Percentiles rank a stretch among this genome's conserved stretches.
phyloP scores from a whole-genome alignment of 2,329 filamentous ascomycete genomes.

The Alternaria gaisen region DNA sequence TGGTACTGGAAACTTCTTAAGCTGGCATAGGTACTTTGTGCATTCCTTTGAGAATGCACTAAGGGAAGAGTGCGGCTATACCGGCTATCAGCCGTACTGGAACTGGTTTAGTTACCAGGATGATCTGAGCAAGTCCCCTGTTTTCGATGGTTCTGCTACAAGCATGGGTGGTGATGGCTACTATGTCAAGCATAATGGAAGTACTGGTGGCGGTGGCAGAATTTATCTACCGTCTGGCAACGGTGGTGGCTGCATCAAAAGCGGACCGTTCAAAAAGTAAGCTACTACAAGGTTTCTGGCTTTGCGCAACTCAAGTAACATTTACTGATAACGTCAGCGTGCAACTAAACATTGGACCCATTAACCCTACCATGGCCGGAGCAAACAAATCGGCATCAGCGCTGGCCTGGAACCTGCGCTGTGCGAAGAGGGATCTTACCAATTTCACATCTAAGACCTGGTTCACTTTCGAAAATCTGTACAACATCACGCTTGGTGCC shows the following conservation, averaged over 20 bases:
- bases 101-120: constrained; percentile 54
- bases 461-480: constrained; percentile 41
- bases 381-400: constrained; percentile 21
- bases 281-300: not conserved
- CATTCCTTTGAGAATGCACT: constrained; percentile 51
- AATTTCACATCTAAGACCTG: constrained; percentile 25
- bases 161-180: constrained; percentile 49
- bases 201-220: constrained; percentile 22
- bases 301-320: not conserved
- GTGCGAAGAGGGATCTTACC: constrained; percentile 47
- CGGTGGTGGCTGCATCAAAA: constrained; percentile 36
- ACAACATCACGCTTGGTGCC: constrained; percentile 61
- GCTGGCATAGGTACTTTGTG: constrained; percentile 51
- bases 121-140: constrained; percentile 38
- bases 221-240: constrained; percentile 18
- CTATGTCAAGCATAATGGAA: constrained; percentile 14
- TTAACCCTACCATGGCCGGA: constrained; percentile 20
- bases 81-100: constrained; percentile 55
- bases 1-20: constrained; percentile 30
- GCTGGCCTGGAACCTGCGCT: constrained; percentile 40
- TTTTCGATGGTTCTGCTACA: constrained; percentile 36
- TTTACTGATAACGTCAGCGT: constrained; percentile 9
- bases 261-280: constrained; percentile 42
- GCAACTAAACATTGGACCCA: constrained; percentile 36
- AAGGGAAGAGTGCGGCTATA: constrained; percentile 51